Percentiles rank a stretch among this genome's conserved stretches.
phyloP scores from a whole-genome alignment of 768 basidiomycete species.

The Floccularia luteovirens region DNA sequence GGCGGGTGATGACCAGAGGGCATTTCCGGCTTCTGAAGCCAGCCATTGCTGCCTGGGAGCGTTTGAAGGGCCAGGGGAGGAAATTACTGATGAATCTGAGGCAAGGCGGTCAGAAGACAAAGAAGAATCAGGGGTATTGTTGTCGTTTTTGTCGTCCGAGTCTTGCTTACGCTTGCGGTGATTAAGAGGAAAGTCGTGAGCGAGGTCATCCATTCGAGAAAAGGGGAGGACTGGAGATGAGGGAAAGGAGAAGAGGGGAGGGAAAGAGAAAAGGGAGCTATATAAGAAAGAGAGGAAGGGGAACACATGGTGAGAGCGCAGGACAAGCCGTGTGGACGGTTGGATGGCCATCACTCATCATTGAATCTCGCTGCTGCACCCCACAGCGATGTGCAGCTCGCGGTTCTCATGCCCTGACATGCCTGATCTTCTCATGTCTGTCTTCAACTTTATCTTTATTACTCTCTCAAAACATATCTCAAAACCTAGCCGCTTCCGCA shows the following conservation, averaged over 20 bases:
- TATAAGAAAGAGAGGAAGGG: constrained; percentile 28
- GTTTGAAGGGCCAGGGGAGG: constrained; percentile 12
- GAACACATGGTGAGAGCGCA: constrained; percentile 36
- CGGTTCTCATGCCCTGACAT: constrained; percentile 27
- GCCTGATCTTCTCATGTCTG: constrained; percentile 17
- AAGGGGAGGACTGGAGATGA: constrained; percentile 12
- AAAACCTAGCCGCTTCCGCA: not conserved
- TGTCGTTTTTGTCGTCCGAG: constrained; percentile 27
- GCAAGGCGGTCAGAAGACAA: constrained; percentile 16
- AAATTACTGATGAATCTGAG: constrained; percentile 24
- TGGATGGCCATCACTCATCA: constrained; percentile 7
- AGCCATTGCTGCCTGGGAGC: constrained; percentile 37
- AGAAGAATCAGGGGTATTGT: constrained; percentile 15
- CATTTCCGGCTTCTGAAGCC: constrained; percentile 15
- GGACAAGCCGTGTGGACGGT: constrained; percentile 19
- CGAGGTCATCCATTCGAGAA: constrained; percentile 52
- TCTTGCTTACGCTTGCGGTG: constrained; percentile 67
- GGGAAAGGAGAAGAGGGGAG: constrained; percentile 18
- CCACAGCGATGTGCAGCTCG: constrained; percentile 9
- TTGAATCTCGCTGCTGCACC: constrained; percentile 1
- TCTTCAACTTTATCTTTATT: not conserved
- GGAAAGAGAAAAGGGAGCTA: constrained; percentile 16
- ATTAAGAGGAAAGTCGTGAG: constrained; percentile 42
- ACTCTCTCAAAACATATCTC: constrained; percentile 7
- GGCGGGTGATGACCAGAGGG: constrained; percentile 20